Percentiles rank a stretch among this genome's conserved stretches.
Evolutionary conservation across 2,329 filamentous ascomycete species (phyloP).

Genomic region (Hymenoscyphus occultus): DNA sequence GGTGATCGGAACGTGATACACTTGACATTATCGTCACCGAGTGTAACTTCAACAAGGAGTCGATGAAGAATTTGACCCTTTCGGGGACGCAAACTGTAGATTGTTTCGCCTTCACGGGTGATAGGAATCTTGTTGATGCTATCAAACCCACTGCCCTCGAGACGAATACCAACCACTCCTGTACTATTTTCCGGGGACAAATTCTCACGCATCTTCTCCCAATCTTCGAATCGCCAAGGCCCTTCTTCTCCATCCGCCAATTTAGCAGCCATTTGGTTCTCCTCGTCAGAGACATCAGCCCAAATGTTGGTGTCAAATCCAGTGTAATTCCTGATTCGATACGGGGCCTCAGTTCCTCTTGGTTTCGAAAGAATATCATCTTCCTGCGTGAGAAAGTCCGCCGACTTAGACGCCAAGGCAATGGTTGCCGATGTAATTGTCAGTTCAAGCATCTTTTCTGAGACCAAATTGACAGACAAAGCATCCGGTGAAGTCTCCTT

Average conservation of each 20-base stretch:
- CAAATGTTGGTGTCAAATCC: constrained; percentile 87
- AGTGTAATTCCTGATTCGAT: constrained; percentile 91
- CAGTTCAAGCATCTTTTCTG: constrained; percentile 85
- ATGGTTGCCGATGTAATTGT: constrained; percentile 93
- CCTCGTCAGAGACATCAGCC: constrained; percentile 64
- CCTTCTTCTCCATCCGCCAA: constrained; percentile 85
- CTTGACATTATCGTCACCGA: constrained; percentile 95
- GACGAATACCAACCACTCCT: constrained; percentile 74
- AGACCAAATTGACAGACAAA: constrained; percentile 80
- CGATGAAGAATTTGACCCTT: constrained; percentile 83
- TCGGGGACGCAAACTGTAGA: constrained; percentile 87
- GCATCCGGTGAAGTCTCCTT: constrained; percentile 73
- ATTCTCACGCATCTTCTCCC: constrained; percentile 93
- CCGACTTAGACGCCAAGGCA: constrained; percentile 86
- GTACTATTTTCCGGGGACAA: constrained; percentile 79
- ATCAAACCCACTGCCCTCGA: constrained; percentile 94
- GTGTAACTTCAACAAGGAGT: constrained; percentile 83
- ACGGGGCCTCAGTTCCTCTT: constrained; percentile 85
- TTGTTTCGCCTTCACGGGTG: constrained; percentile 87
- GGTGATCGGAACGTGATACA: constrained; percentile 95
- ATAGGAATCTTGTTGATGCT: constrained; percentile 82
- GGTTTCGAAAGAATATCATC: constrained; percentile 94
- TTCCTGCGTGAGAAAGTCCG: constrained; percentile 81
- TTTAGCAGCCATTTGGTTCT: constrained; percentile 71
- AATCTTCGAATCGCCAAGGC: constrained; percentile 96